phyloP scores from a whole-genome alignment of 2,329 filamentous ascomycete genomes.

The Gliomastix tumulicola region DNA sequence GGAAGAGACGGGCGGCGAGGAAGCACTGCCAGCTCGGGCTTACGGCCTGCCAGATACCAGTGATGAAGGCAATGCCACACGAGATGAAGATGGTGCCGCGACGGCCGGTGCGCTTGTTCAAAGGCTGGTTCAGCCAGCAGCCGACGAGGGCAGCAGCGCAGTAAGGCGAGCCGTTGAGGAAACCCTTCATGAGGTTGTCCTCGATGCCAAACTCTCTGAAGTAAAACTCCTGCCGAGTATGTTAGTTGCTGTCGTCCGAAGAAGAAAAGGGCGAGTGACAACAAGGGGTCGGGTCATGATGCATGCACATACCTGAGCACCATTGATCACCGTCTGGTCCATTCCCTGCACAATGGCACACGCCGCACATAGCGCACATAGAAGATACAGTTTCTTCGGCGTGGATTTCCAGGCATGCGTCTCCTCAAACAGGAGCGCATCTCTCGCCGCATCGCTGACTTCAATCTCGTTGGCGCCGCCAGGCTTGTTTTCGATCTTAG shows the following conservation, averaged over 20 bases:
- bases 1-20: conserved; percentile 15
- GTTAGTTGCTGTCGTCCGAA: conserved; percentile 9
- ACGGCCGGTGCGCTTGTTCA: conserved; percentile 54
- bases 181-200: conserved; percentile 37
- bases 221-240: conserved; percentile 26
- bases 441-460: conserved; percentile 8
- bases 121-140: conserved; percentile 19
- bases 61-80: conserved; percentile 42
- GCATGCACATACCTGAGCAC: conserved; percentile 49
- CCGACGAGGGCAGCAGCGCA: conserved; percentile 37
- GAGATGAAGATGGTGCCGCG: conserved; percentile 58
- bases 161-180: conserved; percentile 48
- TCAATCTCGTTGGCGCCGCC: conserved; percentile 8
- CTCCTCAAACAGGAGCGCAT: conserved; percentile 6
- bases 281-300: no score
- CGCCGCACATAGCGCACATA: conserved; percentile 10
- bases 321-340: conserved; percentile 55
- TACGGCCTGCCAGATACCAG: conserved; percentile 35
- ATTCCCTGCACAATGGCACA: conserved; percentile 55
- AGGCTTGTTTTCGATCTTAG: conserved; percentile 24
- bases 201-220: conserved; percentile 17
- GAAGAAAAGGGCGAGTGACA: no score
- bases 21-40: conserved; percentile 6
- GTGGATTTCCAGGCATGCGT: conserved; percentile 7
- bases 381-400: conserved; percentile 9